Evolutionary conservation across 495 filamentous ascomycete genomes (phyloP).

Genomic region (Bombardia bombarda): DNA sequence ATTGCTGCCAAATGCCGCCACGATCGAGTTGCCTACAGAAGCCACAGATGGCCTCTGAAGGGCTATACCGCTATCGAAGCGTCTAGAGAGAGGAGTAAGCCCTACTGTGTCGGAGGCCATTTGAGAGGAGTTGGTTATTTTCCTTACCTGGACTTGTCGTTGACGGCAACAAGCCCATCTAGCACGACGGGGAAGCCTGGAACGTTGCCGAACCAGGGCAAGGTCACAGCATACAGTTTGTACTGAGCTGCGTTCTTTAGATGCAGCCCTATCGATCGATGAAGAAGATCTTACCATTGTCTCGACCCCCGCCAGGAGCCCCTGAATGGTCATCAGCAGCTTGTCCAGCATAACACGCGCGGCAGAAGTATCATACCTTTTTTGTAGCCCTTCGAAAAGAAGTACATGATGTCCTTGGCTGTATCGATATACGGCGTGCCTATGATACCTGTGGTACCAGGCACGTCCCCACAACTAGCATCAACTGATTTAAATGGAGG

Average conservation of each 20-base stretch:
- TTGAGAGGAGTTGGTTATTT: neutral
- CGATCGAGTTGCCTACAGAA: constrained; percentile 19
- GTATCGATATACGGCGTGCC: constrained; percentile 29
- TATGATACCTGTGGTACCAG: constrained; percentile 25
- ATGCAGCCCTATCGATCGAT: constrained; percentile 6
- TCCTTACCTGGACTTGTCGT: constrained; percentile 25
- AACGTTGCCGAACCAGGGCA: constrained; percentile 22
- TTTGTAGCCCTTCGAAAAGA: constrained; percentile 34
- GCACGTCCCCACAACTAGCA: constrained; percentile 30
- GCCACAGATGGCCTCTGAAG: constrained; percentile 33
- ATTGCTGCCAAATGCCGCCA: constrained; percentile 35
- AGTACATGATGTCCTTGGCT: constrained; percentile 28
- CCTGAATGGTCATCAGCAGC: neutral
- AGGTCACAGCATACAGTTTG: constrained; percentile 27
- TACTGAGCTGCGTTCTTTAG: constrained; percentile 6
- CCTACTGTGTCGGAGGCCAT: neutral
- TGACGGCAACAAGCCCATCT: constrained; percentile 30
- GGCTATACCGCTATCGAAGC: constrained; percentile 32
- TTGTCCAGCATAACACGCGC: too few relatives aligned
- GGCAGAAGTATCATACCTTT: too few relatives aligned
- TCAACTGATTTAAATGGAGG: constrained; percentile 25
- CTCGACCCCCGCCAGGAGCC: constrained; percentile 3
- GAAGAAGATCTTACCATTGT: constrained; percentile 12
- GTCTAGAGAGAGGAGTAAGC: neutral
- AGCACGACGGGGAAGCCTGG: constrained; percentile 30